Evolutionary conservation across 2,329 filamentous ascomycete genomes (phyloP), one percentile per base, ranked within the genome.

Genomic region (Aspergillus sp.): DNA sequence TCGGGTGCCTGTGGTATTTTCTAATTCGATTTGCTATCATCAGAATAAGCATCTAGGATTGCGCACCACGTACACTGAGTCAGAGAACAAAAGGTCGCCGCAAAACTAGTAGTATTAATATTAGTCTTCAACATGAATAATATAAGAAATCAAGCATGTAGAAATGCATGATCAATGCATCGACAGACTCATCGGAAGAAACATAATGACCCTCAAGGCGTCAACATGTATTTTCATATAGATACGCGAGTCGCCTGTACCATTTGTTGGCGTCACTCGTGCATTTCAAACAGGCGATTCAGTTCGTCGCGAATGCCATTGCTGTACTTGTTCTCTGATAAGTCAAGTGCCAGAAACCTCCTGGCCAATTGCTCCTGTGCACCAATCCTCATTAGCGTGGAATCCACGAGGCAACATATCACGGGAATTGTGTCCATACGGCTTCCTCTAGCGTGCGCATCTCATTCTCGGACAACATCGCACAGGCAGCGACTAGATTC

Each of bases 401-500:
- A 16, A n/a, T 42, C 16, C 7, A 42, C n/a, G 16, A n/a, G 38
- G n/a, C 14, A 17, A 13, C 2, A 38, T n/a, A n/a, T 11, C 16
- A 17, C 14, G 7, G n/a, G 19, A 2, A 23, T 20, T 41, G 13
- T 9, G 16, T 7, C 19, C 76, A 61, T 70, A 83, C 84, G 20
- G 91, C 90, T 57, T 82, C 75, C 60, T 85, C 79, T n/a, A 97
- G 76, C 34, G 83, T 81, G n/a, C 73, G 70, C 48, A 79, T 78
- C 63, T 96, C 90, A 3, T 77, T 75, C 0, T 77, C 73, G 0
- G 85, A 84, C 58, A 95, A 75, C 42, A 78, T 80, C 4, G 88
- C 83, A 70, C 89, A 96, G 17, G 85, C 82, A 25, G 84, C 80
- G 5, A 87, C 82, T 2, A 97, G 76, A 68, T 96, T 89, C 64